These are phyloP conservation scores for Naumovozyma baii DNA, from an alignment of 805 yeast species.

Conservation along the genomic window DNA sequence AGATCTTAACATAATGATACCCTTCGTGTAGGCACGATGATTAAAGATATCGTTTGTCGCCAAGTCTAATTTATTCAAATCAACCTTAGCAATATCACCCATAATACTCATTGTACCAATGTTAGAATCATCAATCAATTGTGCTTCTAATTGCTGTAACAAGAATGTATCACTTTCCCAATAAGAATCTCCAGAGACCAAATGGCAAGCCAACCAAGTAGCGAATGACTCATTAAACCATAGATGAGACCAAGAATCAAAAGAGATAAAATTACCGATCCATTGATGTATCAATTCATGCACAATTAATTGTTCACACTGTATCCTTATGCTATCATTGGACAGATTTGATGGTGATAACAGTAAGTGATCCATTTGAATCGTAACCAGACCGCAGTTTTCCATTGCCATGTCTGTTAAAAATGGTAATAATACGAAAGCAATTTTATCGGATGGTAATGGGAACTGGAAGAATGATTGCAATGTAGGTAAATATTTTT, in stretches of 20 bases:
- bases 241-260: constrained; percentile 56
- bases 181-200: constrained; percentile 28
- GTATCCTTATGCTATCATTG: constrained; percentile 20
- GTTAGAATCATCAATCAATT: constrained; percentile 13
- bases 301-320: constrained; percentile 46
- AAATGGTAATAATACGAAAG: constrained; percentile 59
- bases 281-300: constrained; percentile 77
- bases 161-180: constrained; percentile 21
- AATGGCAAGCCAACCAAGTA: constrained; percentile 53
- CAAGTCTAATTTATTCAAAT: neutral
- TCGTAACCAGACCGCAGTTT: constrained; percentile 61
- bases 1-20: constrained; percentile 25
- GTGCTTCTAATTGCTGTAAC: constrained; percentile 10
- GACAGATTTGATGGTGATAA: constrained; percentile 29
- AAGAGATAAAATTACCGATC: constrained; percentile 61
- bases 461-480: constrained; percentile 35
- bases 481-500: constrained; percentile 39
- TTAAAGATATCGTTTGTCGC: constrained; percentile 25
- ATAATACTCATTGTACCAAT: constrained; percentile 10
- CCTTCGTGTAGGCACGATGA: constrained; percentile 27
- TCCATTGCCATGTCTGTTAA: constrained; percentile 75
- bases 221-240: constrained; percentile 79
- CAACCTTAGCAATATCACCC: neutral
- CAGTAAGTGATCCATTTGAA: constrained; percentile 43
- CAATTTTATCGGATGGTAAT: constrained; percentile 57